These are phyloP conservation scores for Phytophthora constricta DNA, from an alignment of 352 stramenopile species.

Conservation along the genomic window DNA sequence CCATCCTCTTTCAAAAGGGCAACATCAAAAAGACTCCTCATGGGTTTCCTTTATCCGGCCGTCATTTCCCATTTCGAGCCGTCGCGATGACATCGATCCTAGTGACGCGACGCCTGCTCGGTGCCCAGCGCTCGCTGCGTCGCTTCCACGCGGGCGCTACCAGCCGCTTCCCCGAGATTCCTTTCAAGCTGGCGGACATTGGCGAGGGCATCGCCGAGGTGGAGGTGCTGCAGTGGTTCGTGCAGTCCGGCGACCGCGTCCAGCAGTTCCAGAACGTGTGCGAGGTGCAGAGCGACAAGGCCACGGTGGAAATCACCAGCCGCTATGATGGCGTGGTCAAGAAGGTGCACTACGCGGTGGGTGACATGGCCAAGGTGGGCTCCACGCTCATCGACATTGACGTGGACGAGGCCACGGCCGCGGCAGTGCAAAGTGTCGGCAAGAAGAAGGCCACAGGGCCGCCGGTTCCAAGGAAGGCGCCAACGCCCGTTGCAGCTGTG, in stretches of 20 bases:
- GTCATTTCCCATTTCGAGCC: slow-evolving; percentile 31
- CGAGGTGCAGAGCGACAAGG: slow-evolving; percentile 98
- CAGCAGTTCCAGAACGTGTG: slow-evolving; percentile 98
- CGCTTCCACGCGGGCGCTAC: slow-evolving; percentile 57
- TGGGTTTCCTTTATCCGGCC: too few species aligned
- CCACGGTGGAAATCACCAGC: slow-evolving; percentile 98
- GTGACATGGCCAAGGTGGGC: slow-evolving; percentile 97
- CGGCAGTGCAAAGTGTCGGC: slow-evolving; percentile 41
- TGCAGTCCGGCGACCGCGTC: slow-evolving; percentile 91
- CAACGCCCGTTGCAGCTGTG: slow-evolving; percentile 12
- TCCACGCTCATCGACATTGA: slow-evolving; percentile 94
- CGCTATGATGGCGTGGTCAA: slow-evolving; percentile 96
- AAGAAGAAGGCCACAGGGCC: slow-evolving; percentile 33
- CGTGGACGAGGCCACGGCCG: slow-evolving; percentile 75
- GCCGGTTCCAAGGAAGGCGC: slow-evolving; percentile 20
- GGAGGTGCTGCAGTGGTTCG: slow-evolving; percentile 98
- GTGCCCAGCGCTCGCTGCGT: slow-evolving; percentile 13
- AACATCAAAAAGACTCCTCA: too few species aligned
- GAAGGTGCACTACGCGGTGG: slow-evolving; percentile 92
- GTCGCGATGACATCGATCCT: slow-evolving; percentile 18
- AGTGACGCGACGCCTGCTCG: slow-evolving; percentile 10
- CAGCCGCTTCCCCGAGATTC: slow-evolving; percentile 70
- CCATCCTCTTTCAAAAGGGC: too few species aligned
- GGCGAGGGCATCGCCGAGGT: slow-evolving; percentile 99
- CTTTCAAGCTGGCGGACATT: slow-evolving; percentile 96